Evolutionary conservation across 2,329 filamentous ascomycete species (phyloP), one percentile per base, ranked within the genome.

Genomic region (Coniella lustricola): DNA sequence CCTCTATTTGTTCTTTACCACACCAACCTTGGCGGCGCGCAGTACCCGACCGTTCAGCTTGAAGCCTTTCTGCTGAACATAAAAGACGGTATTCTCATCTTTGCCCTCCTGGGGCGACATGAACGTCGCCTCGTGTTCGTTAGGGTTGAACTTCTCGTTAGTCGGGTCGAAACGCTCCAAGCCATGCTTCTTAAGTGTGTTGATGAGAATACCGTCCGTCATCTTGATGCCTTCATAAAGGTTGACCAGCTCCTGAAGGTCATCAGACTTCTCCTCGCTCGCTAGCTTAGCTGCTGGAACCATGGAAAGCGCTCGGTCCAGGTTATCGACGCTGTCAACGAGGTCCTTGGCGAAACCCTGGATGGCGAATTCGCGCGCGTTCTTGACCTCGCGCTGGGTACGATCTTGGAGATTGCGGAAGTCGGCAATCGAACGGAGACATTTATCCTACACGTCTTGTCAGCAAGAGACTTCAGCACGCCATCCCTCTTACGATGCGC

Each of bases 381-480:
- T 71, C 69, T 93, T 87, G 66, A 94, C 84, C 59, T 98, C 93
- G 63, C 93, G 89, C 67, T 84, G 80, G 37, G 89, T 95, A 63
- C 93, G 88, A 63, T 96, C 89, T 74, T 97, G 91, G 44, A 98
- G 86, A 73, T 97, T 98, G 66, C 89, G 89, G 80, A 94, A 97
- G 62, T 98, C 93, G 70, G 93, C 93, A 56, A 97, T 83, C 48
- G 87, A 86, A 65, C 93, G 91, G 55, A 96, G 80, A 70, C 90
- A 94, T 74, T 90, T 93, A 72, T 97, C 93, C 93, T 97, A 51
- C 48, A 32, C 20, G 41, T 48, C 20, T 49, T 43, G 49, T 54
- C 3, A 54, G 51, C 34, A 21, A 37, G 7, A 16, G 20, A n/a
- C 17, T 21, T n/a, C 17, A 31, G 29, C 18, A 20, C 16, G 31